Evolutionary conservation across 371 early-diverging fungal species (phyloP).

Genomic region (Cokeromyces recurvatus): DNA sequence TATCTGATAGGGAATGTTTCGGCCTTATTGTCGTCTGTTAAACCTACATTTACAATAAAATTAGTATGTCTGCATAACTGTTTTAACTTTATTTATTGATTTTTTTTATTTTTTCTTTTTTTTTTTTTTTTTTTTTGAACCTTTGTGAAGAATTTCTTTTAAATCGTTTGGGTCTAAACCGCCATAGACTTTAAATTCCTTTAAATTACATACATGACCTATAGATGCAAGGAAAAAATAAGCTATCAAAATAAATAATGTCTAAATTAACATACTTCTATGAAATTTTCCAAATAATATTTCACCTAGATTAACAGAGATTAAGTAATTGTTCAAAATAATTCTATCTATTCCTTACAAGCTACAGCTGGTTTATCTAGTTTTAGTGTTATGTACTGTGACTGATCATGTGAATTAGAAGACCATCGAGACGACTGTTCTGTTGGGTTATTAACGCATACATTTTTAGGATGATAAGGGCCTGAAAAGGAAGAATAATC

Average conservation of each 20-base stretch:
- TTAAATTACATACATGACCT: slow-evolving; percentile 95
- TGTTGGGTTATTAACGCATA: slow-evolving; percentile 67
- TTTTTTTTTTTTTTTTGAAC: no score
- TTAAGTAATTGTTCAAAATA: neutral
- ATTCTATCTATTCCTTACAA: slow-evolving; percentile 41
- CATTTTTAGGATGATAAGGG: slow-evolving; percentile 72
- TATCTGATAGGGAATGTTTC: slow-evolving; percentile 84
- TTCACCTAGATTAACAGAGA: slow-evolving; percentile 42
- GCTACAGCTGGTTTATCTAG: slow-evolving; percentile 70
- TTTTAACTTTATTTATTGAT: no score
- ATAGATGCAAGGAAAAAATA: slow-evolving; percentile 42
- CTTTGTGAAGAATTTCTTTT: slow-evolving; percentile 84
- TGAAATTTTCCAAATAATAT: slow-evolving; percentile 96
- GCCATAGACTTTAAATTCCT: slow-evolving; percentile 93
- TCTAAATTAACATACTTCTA: slow-evolving; percentile 15
- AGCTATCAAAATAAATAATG: slow-evolving; percentile 64
- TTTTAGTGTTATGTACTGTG: slow-evolving; percentile 74
- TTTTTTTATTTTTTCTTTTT: no score
- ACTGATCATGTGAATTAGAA: slow-evolving; percentile 73
- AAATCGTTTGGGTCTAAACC: slow-evolving; percentile 76
- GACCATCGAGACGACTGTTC: slow-evolving; percentile 88
- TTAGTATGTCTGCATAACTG: neutral
- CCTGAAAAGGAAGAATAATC: slow-evolving; percentile 74
- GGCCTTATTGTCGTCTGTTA: slow-evolving; percentile 79
- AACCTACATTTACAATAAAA: neutral